Evolutionary conservation across 2,329 filamentous ascomycete species (phyloP).

Genomic region (Calonectria fujianensis): DNA sequence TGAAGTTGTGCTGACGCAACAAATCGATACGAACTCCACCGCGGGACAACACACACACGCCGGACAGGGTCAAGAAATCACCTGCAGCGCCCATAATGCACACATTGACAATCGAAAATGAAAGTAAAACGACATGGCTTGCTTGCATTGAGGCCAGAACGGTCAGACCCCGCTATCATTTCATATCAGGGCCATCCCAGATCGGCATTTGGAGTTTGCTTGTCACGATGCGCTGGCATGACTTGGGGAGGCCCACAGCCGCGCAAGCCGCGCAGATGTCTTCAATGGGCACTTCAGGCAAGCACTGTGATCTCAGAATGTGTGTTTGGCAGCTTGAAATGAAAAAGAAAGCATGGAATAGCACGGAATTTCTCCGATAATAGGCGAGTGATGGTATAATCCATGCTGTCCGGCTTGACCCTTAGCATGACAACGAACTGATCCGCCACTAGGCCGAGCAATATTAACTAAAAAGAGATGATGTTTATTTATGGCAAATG

Average conservation of each 20-base stretch:
- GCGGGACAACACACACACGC: not conserved
- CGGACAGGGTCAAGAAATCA: not conserved
- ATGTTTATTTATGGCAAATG: too few species aligned
- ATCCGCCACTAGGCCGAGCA: not conserved
- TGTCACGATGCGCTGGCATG: not conserved
- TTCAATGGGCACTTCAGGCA: not conserved
- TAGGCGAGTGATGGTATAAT: accelerated
- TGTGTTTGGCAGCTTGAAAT: not conserved
- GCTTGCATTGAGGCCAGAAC: not conserved
- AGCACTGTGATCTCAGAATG: not conserved
- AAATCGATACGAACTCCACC: not conserved
- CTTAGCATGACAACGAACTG: not conserved
- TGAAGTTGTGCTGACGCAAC: not conserved
- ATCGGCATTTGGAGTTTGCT: not conserved
- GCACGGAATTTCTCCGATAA: too few species aligned
- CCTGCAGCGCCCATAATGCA: not conserved
- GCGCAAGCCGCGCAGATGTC: not conserved
- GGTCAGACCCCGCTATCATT: not conserved
- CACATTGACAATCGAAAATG: not conserved
- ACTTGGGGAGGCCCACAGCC: not conserved
- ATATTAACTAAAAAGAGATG: not conserved
- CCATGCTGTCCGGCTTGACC: not conserved
- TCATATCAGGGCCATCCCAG: not conserved
- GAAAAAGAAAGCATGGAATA: not conserved
- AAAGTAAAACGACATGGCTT: too few species aligned